Conservation (phyloP, 2,329 filamentous ascomycete species). For the Scytalidium sp. region DNA sequence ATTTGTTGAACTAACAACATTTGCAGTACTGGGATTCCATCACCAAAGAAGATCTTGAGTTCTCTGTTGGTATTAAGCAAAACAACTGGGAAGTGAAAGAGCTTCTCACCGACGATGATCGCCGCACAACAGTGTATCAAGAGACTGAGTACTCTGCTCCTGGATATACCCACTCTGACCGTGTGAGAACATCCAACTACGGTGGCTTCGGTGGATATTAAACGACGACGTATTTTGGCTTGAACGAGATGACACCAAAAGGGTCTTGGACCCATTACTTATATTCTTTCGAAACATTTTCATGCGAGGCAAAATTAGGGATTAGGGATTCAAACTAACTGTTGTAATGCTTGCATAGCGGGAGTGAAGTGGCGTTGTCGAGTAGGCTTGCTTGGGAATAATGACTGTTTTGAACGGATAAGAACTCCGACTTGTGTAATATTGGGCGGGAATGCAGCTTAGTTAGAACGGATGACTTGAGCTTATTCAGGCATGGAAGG, state of each 20-base stretch:
- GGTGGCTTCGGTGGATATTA: constrained; percentile 20
- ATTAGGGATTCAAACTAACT: background rate
- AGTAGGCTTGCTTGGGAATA: background rate
- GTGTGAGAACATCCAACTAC: constrained; percentile 27
- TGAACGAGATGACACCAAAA: no score
- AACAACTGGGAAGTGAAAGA: constrained; percentile 99
- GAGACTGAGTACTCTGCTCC: constrained; percentile 23
- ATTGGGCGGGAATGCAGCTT: background rate
- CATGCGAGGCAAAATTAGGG: background rate
- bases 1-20: background rate
- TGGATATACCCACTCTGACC: constrained; percentile 13
- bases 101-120: constrained; percentile 40
- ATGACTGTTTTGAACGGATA: background rate
- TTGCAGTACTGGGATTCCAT: constrained; percentile 96
- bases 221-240: background rate
- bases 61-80: constrained; percentile 90
- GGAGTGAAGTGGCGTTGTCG: background rate
- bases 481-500: no score
- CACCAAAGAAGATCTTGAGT: constrained; percentile 96
- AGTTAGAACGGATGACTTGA: no score
- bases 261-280: no score
- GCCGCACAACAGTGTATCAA: constrained; percentile 27
- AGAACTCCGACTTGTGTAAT: background rate
- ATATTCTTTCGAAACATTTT: background rate
- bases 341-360: background rate